Evolutionary conservation across 208 protist genomes (phyloP).

Genomic region (Trypanosoma grayi): DNA sequence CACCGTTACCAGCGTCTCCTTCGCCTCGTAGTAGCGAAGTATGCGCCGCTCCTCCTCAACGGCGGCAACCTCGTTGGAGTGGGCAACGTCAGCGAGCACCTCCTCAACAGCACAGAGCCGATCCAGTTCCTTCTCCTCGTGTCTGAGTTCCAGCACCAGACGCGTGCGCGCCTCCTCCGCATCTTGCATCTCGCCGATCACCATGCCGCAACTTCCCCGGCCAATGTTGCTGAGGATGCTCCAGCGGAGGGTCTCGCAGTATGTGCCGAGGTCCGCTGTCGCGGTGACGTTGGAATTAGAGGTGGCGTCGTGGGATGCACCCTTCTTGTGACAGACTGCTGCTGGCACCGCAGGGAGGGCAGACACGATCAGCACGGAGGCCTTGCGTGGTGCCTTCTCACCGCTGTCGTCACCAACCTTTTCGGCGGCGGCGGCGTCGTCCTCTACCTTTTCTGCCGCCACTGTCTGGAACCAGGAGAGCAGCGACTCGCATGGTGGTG

Average conservation of each 20-base stretch:
- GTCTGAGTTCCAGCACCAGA: neutral
- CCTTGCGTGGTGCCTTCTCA: conserved; percentile 33
- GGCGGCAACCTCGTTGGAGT: conserved; percentile 20
- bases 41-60: conserved; percentile 41
- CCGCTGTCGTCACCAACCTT: neutral
- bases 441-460: conserved; percentile 28
- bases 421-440: conserved; percentile 18
- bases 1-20: conserved; percentile 38
- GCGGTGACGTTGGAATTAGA: too few relatives aligned
- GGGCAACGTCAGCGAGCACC: conserved; percentile 31
- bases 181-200: conserved; percentile 1
- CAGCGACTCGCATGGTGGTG: conserved; percentile 33
- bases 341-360: neutral
- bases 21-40: conserved; percentile 58
- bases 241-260: conserved; percentile 17
- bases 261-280: conserved; percentile 1
- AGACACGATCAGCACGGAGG: conserved; percentile 37
- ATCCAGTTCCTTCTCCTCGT: conserved; percentile 13
- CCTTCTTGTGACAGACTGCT: neutral
- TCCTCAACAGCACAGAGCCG: conserved; percentile 26
- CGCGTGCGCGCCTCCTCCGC: conserved; percentile 12
- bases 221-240: conserved; percentile 18
- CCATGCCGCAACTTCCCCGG: conserved; percentile 9
- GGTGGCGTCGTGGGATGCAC: too few relatives aligned
- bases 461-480: conserved; percentile 73